Evolutionary conservation across 2,329 filamentous ascomycete genomes (phyloP), one percentile per base, ranked within the genome.

Genomic region (Coniochaeta sp.): DNA sequence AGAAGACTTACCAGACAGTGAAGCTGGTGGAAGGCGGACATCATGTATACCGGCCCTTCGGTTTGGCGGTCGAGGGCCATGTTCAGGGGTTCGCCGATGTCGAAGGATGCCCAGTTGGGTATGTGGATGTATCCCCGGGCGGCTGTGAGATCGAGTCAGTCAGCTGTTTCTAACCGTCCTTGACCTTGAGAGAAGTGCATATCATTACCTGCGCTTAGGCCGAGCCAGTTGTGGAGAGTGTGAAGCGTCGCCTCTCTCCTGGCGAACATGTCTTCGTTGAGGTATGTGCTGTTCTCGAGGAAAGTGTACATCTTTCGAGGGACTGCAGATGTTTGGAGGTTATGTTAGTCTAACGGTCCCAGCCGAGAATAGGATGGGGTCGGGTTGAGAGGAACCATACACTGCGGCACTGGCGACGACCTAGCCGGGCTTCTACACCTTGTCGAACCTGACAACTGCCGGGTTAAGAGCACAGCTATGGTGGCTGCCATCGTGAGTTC

Each of bases 1-100:
- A 14, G 14, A n/a, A n/a, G 35, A 47, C 51, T 46, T 45, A 53
- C 51, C 14, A 69, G 57, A 53, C 68, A 71, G 51, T 71, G 67
- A 0, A 71, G 62, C 51, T 71, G 68, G 56, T 70, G 68, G 58
- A 70, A 71, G 14, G 67, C 67, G 22, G 66, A 59, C 58, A 66
- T 63, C 65, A 71, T 69, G 53, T 66, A 70, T 9, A 64, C 66
- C 0, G 67, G 66, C 10, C 67, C 67, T 50, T 68, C 63, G 1
- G 54, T 50, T 16, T 59, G 57, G 13, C 61, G 63, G 55, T 65
- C 60, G 1, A 69, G 45, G 1, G 59, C 54, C 5, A 66, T 57
- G 4, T 53, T 65, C 53, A 65, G 65, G 1, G 67, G 67, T 6
- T 63, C 54, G 18, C 64, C 63, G 7, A 62, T 58, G 13, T 61